A percentile compares a stretch with the other conserved stretches of the same genome.
Conservation (phyloP, 768 basidiomycete species). For the Chlorophyllum brunneum region DNA sequence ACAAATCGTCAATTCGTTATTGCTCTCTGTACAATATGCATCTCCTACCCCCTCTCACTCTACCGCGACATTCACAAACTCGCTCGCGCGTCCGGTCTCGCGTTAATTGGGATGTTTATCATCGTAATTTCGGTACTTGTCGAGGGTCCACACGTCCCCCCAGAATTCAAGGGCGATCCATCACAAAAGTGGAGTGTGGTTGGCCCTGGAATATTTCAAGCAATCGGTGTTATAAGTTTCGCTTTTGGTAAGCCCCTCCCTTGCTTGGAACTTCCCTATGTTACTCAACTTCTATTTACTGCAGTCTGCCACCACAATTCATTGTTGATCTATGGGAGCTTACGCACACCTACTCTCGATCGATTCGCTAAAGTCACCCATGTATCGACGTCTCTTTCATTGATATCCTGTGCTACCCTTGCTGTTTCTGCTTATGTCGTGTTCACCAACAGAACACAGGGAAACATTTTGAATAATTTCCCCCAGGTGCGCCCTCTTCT, state of each 20-base stretch:
- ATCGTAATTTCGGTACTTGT: conserved; percentile 86
- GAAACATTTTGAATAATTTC: conserved; percentile 98
- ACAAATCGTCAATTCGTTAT: conserved; percentile 89
- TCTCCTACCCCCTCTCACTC: conserved; percentile 93
- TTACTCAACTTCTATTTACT: too few relatives aligned
- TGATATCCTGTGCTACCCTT: conserved; percentile 81
- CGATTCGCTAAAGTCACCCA: conserved; percentile 92
- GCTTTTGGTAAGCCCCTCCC: conserved; percentile 55
- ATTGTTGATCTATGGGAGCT: conserved; percentile 90
- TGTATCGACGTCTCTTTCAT: conserved; percentile 79
- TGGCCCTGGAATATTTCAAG: conserved; percentile 82
- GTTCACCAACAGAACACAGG: conserved; percentile 88
- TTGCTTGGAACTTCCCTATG: too few relatives aligned
- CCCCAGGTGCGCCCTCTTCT: conserved; percentile 48
- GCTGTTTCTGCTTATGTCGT: conserved; percentile 84
- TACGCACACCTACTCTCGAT: conserved; percentile 91
- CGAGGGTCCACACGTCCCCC: conserved; percentile 72
- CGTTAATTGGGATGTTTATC: conserved; percentile 89
- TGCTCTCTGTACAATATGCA: conserved; percentile 75
- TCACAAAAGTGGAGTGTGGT: conserved; percentile 71
- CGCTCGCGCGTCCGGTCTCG: conserved; percentile 86
- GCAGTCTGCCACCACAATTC: conserved; percentile 99
- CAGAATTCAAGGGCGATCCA: conserved; percentile 75
- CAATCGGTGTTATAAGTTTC: conserved; percentile 96
- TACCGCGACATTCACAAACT: conserved; percentile 98